Percentiles rank a stretch among this genome's conserved stretches.
Conservation (phyloP, 257 asterid species). For the Nicotiana undulata region DNA sequence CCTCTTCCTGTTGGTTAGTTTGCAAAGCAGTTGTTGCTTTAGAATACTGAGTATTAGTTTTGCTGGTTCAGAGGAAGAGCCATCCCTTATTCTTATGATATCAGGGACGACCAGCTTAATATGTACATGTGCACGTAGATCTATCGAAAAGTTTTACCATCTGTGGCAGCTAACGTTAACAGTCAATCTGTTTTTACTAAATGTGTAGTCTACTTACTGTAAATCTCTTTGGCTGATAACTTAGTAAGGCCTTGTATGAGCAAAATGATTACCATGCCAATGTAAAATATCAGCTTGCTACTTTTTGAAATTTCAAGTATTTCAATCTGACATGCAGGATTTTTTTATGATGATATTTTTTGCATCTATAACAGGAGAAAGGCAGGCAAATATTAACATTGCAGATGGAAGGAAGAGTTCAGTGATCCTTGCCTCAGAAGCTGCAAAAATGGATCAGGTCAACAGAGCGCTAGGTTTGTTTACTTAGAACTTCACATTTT, state of each 20-base stretch:
- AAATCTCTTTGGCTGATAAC: neutral
- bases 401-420: slow-evolving; percentile 72
- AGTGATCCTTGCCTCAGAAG: slow-evolving; percentile 82
- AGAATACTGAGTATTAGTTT: neutral
- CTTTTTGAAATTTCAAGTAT: neutral
- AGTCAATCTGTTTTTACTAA: neutral
- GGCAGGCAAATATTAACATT: slow-evolving; percentile 77
- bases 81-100: neutral
- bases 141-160: neutral
- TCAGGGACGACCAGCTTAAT: neutral
- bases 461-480: slow-evolving; percentile 78
- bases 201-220: neutral
- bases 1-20: neutral
- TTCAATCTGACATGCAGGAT: neutral
- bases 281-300: neutral
- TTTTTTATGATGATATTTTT: neutral
- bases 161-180: neutral
- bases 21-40: neutral
- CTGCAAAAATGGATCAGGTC: slow-evolving; percentile 77
- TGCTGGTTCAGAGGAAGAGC: neutral
- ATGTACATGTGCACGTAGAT: neutral
- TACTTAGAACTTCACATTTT: neutral
- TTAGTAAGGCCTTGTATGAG: neutral
- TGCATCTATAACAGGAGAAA: slow-evolving; percentile 51
- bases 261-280: neutral